Conservation (phyloP, 2,329 filamentous ascomycete genomes). For the Phaeosphaeria sp. region DNA sequence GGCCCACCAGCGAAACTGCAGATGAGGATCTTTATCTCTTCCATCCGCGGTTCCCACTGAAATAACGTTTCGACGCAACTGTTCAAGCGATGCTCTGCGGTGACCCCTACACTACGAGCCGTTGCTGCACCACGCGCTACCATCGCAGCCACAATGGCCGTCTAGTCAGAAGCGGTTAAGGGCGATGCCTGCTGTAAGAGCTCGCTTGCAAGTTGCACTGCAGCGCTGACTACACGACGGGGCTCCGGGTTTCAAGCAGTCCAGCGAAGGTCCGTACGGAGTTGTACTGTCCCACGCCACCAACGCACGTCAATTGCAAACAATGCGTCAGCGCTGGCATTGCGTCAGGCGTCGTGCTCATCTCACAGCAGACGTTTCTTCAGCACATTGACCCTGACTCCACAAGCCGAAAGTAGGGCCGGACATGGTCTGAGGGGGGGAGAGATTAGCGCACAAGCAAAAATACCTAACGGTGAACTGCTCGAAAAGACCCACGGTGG, state of each 20-base stretch:
- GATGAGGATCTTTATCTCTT: not conserved
- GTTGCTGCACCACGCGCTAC: conserved; percentile 2
- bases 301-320: not conserved
- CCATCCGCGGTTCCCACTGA: not conserved
- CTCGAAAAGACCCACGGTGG: not conserved
- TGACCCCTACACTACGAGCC: not conserved
- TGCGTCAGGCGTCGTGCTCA: not conserved
- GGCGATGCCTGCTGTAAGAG: not conserved
- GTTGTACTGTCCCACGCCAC: not conserved
- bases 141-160: not conserved
- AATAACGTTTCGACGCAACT: not conserved
- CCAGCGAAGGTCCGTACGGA: not conserved
- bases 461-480: not conserved
- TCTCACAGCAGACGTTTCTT: not conserved
- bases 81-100: not conserved
- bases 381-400: not conserved
- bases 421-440: not conserved
- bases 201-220: conserved; percentile 2
- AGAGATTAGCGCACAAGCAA: not conserved
- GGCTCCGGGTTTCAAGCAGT: conserved; percentile 1
- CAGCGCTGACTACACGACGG: not conserved
- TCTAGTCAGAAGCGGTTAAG: not conserved
- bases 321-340: not conserved
- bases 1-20: not conserved
- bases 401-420: not conserved